phyloP scores from a whole-genome alignment of 768 basidiomycete species.

The Nidularia sp. region DNA sequence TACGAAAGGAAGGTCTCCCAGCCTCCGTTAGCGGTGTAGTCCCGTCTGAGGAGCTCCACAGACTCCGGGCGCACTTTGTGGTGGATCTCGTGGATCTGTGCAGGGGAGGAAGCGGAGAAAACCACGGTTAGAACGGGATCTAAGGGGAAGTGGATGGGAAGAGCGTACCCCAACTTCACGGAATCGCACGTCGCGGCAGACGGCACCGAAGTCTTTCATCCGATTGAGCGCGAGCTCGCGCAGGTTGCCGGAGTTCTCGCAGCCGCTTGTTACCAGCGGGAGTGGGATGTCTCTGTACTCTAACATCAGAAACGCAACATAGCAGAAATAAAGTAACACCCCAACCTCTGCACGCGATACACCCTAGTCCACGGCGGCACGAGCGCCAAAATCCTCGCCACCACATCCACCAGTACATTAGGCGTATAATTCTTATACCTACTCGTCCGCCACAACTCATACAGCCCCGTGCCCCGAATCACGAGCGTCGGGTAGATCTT shows the following conservation, averaged over 20 bases:
- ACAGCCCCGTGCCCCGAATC: constrained; percentile 93
- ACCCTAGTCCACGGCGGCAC: constrained; percentile 99
- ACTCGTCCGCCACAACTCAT: constrained; percentile 96
- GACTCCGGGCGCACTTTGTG: constrained; percentile 95
- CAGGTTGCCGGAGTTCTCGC: constrained; percentile 96
- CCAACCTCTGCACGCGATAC: constrained; percentile 92
- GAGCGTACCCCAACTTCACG: constrained; percentile 87
- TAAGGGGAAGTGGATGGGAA: not conserved
- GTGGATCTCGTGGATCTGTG: constrained; percentile 95
- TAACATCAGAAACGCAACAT: constrained; percentile 3
- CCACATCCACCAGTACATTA: constrained; percentile 97
- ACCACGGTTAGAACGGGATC: constrained; percentile 2
- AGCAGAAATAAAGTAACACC: constrained; percentile 1
- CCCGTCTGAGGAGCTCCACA: constrained; percentile 90
- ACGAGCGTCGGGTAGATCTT: constrained; percentile 99
- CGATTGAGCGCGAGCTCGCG: constrained; percentile 93
- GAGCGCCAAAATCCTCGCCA: constrained; percentile 91
- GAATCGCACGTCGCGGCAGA: constrained; percentile 95
- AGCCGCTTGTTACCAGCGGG: constrained; percentile 93
- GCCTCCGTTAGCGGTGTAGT: constrained; percentile 95
- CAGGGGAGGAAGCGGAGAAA: constrained; percentile 5
- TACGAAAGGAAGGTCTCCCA: constrained; percentile 99
- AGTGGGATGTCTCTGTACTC: constrained; percentile 85
- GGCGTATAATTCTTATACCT: constrained; percentile 99
- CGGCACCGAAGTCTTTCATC: constrained; percentile 98